Evolutionary conservation across 2,329 filamentous ascomycete species (phyloP).

Genomic region (Beauveria sp.): DNA sequence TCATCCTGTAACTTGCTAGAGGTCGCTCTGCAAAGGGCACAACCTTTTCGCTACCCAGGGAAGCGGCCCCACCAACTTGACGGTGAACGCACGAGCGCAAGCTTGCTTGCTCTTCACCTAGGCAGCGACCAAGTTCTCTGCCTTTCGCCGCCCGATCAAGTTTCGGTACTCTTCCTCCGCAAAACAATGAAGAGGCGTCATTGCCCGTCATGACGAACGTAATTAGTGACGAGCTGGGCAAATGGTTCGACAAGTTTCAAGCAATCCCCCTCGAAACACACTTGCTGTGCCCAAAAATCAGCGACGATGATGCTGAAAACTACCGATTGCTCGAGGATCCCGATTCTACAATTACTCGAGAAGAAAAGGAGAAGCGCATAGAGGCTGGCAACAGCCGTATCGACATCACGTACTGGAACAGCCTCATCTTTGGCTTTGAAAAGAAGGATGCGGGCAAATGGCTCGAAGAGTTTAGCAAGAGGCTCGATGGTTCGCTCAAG

Average conservation of each 20-base stretch:
- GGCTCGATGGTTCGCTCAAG: constrained; percentile 51
- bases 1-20: background rate
- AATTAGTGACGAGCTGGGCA: constrained; percentile 30
- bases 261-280: constrained; percentile 46
- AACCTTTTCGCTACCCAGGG: background rate
- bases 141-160: background rate
- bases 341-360: constrained; percentile 38
- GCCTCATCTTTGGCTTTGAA: constrained; percentile 61
- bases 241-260: constrained; percentile 37
- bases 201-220: constrained; percentile 3
- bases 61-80: background rate
- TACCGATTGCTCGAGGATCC: constrained; percentile 47
- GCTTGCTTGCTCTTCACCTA: background rate
- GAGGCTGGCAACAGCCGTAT: constrained; percentile 47
- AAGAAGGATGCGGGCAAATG: constrained; percentile 52
- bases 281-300: constrained; percentile 59
- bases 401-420: constrained; percentile 58
- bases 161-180: too few relatives aligned
- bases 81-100: background rate
- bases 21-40: background rate
- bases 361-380: constrained; percentile 47
- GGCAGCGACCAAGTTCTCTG: background rate
- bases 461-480: constrained; percentile 49
- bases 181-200: background rate
- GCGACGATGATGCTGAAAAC: constrained; percentile 54